phyloP scores from a whole-genome alignment of 768 basidiomycete genomes.

The Daedalea quercina region DNA sequence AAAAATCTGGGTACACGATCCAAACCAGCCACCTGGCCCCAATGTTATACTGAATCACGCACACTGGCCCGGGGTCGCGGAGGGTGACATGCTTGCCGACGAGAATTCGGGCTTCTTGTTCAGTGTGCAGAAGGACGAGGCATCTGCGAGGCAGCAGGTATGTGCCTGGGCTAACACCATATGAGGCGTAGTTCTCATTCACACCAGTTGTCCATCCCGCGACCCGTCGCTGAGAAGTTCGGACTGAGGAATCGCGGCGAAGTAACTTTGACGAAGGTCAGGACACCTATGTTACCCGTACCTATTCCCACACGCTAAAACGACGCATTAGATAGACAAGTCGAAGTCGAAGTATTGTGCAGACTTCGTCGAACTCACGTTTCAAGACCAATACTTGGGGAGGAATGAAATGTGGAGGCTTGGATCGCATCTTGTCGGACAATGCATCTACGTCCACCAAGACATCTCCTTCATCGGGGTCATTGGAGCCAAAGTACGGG shows the following conservation, averaged over 20 bases:
- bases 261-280: conserved; percentile 65
- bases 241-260: conserved; percentile 65
- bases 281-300: background rate
- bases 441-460: conserved; percentile 79
- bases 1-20: conserved; percentile 71
- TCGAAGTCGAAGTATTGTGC: conserved; percentile 50
- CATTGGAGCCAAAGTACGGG: conserved; percentile 76
- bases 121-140: conserved; percentile 59
- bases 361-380: conserved; percentile 83
- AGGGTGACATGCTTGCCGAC: conserved; percentile 62
- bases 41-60: conserved; percentile 64
- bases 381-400: conserved; percentile 93
- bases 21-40: conserved; percentile 40
- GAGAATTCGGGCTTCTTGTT: conserved; percentile 50
- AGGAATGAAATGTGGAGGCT: conserved; percentile 97
- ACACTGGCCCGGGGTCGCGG: conserved; percentile 72
- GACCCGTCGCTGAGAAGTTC: conserved; percentile 66
- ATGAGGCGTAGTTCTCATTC: background rate
- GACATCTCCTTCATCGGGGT: conserved; percentile 82
- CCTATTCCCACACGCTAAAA: background rate
- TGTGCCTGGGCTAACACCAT: conserved; percentile 27
- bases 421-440: conserved; percentile 71
- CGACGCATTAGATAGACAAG: conserved; percentile 52
- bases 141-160: conserved; percentile 55
- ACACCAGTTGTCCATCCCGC: conserved; percentile 65